These are phyloP conservation scores for Cutaneotrichosporon cutaneum DNA, from an alignment of 1,284 basidiomycete genomes.

Conservation along the genomic window DNA sequence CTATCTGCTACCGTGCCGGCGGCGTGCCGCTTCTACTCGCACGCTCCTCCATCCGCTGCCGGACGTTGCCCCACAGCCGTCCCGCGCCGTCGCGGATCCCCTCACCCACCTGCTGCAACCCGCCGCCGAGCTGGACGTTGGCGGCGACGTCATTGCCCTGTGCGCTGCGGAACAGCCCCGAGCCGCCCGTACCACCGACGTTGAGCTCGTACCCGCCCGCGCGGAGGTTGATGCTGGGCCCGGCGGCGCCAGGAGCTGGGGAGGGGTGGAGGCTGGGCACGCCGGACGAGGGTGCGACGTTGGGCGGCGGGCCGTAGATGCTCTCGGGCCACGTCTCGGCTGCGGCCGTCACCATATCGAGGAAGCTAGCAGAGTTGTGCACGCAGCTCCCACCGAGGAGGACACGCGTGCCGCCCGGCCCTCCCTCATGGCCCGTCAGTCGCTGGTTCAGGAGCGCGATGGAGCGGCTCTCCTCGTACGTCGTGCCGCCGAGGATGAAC, in stretches of 20 bases:
- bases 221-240: conserved; percentile 69
- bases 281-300: conserved; percentile 12
- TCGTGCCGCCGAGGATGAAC: conserved; percentile 91
- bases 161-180: conserved; percentile 73
- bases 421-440: conserved; percentile 53
- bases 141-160: conserved; percentile 61
- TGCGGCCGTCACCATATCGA: conserved; percentile 50
- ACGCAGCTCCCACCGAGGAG: conserved; percentile 88
- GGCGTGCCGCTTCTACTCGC: conserved; percentile 61
- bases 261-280: conserved; percentile 58
- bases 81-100: conserved; percentile 65
- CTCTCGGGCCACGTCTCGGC: conserved; percentile 49
- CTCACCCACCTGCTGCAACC: conserved; percentile 61
- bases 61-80: conserved; percentile 80
- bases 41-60: conserved; percentile 85
- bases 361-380: conserved; percentile 77
- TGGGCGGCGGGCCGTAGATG: conserved; percentile 44
- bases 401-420: conserved; percentile 62
- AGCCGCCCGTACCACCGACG: conserved; percentile 75
- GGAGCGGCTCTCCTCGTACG: conserved; percentile 85
- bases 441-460: conserved; percentile 84
- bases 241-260: conserved; percentile 9
- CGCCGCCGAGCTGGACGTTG: conserved; percentile 72
- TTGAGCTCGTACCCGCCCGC: conserved; percentile 87
- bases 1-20: conserved; percentile 5